Percentiles rank a stretch among this genome's conserved stretches.
These are phyloP conservation scores for Aspergillus neoniger DNA, from an alignment of 2,329 filamentous ascomycete species.

Conservation along the genomic window DNA sequence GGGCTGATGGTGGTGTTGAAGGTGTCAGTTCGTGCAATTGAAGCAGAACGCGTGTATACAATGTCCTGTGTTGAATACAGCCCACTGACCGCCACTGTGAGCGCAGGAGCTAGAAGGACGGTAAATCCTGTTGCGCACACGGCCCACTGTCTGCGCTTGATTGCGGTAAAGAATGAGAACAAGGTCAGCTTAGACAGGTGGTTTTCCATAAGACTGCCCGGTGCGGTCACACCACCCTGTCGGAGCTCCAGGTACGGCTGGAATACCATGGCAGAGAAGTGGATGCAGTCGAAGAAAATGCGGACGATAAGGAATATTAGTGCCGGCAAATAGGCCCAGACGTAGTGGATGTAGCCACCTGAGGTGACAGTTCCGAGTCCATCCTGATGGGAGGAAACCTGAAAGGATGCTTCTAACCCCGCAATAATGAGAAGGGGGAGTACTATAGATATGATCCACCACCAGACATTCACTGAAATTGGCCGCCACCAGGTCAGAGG, in stretches of 20 bases:
- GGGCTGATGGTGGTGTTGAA: constrained; percentile 1
- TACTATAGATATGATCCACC: constrained; percentile 1
- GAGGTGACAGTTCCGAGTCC: constrained; percentile 6
- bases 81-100: constrained; percentile 20
- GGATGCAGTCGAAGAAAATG: constrained; percentile 19
- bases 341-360: constrained; percentile 26
- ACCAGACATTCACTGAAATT: background rate
- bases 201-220: constrained; percentile 22
- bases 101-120: constrained; percentile 16
- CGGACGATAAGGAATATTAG: constrained; percentile 22
- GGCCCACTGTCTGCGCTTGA: constrained; percentile 14
- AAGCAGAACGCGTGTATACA: background rate
- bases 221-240: constrained; percentile 9
- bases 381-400: constrained; percentile 1
- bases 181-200: constrained; percentile 32
- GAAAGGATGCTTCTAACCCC: constrained; percentile 7
- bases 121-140: constrained; percentile 18
- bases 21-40: constrained; percentile 17
- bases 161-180: constrained; percentile 59
- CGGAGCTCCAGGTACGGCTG: constrained; percentile 22
- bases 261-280: constrained; percentile 21
- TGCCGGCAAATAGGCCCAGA: constrained; percentile 25
- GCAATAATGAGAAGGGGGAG: constrained; percentile 8
- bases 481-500: constrained; percentile 6
- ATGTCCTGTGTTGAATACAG: constrained; percentile 17